Conservation (phyloP, 176 grass and related monocot genomes). For the Cenchrus americanus region DNA sequence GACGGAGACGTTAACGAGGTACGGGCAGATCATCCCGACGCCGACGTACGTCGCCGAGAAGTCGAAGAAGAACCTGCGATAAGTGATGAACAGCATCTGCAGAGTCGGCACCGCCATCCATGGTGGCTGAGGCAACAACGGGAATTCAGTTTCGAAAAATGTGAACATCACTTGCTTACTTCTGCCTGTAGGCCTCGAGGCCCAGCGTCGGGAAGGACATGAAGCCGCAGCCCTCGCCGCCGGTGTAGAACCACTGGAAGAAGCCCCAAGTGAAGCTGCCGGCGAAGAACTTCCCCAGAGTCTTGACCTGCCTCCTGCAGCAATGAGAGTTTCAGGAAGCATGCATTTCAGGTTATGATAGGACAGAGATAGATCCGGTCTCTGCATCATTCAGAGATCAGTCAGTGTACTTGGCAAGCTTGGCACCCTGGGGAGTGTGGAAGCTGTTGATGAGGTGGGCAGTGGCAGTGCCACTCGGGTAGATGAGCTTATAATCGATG, state of each 20-base stretch:
- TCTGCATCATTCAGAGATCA: not conserved
- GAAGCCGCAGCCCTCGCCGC: constrained; percentile 64
- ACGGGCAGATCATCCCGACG: constrained; percentile 91
- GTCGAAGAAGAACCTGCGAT: constrained; percentile 80
- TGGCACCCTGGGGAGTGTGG: constrained; percentile 75
- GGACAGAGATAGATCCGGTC: not conserved
- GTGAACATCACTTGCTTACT: not conserved
- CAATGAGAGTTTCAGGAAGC: not conserved
- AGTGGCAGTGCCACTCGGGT: constrained; percentile 82
- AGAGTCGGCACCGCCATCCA: too few relatives aligned
- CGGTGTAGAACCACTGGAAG: constrained; percentile 85
- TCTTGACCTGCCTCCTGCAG: constrained; percentile 63
- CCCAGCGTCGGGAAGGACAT: constrained; percentile 55
- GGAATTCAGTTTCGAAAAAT: not conserved
- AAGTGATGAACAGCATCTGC: not conserved
- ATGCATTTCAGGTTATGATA: not conserved
- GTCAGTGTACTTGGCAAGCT: constrained; percentile 54
- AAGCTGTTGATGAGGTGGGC: constrained; percentile 88
- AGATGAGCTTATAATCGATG: constrained; percentile 80
- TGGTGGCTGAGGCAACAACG: not conserved
- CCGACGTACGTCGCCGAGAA: constrained; percentile 88
- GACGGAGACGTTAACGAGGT: constrained; percentile 79
- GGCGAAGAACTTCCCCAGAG: constrained; percentile 48
- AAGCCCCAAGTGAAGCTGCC: constrained; percentile 71
- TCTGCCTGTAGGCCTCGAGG: constrained; percentile 67